Conservation (phyloP, 139 green algal genomes). For the Spirogloea muscicola region DNA sequence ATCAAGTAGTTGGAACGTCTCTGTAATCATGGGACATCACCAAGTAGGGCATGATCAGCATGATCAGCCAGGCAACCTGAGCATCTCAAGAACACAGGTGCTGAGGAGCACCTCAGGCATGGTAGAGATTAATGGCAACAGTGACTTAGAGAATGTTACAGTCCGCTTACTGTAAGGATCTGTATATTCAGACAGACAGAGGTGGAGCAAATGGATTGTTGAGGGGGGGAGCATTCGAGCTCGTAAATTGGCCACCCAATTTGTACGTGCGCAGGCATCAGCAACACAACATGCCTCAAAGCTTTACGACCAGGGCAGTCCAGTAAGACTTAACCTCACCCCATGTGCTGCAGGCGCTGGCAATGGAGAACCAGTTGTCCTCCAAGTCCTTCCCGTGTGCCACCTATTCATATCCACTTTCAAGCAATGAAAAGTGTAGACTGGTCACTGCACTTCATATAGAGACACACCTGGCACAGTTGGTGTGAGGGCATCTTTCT, state of each 20-base stretch:
- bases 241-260: too few species aligned
- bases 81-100: background rate
- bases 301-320: background rate
- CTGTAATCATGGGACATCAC: background rate
- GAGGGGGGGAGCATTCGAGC: too few species aligned
- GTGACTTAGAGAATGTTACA: too few species aligned
- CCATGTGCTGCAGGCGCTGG: background rate
- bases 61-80: background rate
- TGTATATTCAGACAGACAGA: too few species aligned
- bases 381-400: background rate
- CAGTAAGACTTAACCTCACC: background rate
- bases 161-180: too few species aligned
- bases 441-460: background rate
- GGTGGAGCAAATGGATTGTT: too few species aligned
- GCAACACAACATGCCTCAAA: too few species aligned
- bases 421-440: too few species aligned
- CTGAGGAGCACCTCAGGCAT: background rate
- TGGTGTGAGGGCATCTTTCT: background rate
- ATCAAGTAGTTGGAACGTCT: constrained; percentile 35
- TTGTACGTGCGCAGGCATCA: too few species aligned
- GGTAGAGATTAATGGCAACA: background rate
- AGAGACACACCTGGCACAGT: background rate
- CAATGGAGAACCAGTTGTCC: constrained; percentile 28
- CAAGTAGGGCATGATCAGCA: background rate
- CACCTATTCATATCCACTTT: background rate